Evolutionary conservation across 331 rosid species (phyloP).

Genomic region (Arachis monticola): DNA sequence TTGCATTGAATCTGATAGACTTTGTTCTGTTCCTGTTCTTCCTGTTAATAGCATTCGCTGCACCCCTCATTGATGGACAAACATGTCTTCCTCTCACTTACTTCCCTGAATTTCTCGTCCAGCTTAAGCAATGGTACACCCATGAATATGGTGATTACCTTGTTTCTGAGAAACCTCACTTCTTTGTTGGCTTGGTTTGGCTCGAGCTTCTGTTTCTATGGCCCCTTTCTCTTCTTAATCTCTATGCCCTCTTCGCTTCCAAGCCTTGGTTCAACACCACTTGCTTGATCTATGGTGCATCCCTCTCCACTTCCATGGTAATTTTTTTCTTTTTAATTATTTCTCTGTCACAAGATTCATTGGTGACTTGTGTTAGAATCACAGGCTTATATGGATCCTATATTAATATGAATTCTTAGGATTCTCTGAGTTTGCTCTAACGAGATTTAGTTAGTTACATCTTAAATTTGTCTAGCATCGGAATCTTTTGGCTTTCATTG

Average conservation of each 20-base stretch:
- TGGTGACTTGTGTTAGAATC: not conserved
- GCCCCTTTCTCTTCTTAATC: slow-evolving; percentile 62
- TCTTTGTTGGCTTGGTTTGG: slow-evolving; percentile 65
- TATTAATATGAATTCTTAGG: slow-evolving; percentile 13
- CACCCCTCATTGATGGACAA: slow-evolving; percentile 66
- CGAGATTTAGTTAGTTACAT: not conserved
- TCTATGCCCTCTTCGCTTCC: slow-evolving; percentile 56
- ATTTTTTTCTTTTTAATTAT: not conserved
- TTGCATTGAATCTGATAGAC: slow-evolving; percentile 50
- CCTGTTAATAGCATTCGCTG: slow-evolving; percentile 47
- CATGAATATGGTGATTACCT: slow-evolving; percentile 61
- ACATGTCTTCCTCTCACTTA: slow-evolving; percentile 50
- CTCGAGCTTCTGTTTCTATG: slow-evolving; percentile 72
- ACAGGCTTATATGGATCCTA: slow-evolving; percentile 2
- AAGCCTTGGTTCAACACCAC: slow-evolving; percentile 80
- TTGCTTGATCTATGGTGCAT: slow-evolving; percentile 73
- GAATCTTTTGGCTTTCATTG: slow-evolving; percentile 27
- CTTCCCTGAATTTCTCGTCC: slow-evolving; percentile 52
- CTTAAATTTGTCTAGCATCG: not conserved
- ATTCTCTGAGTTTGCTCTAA: not conserved
- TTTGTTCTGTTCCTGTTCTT: slow-evolving; percentile 55
- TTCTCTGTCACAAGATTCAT: too few relatives aligned
- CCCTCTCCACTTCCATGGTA: slow-evolving; percentile 71
- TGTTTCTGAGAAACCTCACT: slow-evolving; percentile 59
- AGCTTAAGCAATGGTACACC: slow-evolving; percentile 54